phyloP scores from a whole-genome alignment of 2,329 filamentous ascomycete genomes.

The Fusarium armeniacum region DNA sequence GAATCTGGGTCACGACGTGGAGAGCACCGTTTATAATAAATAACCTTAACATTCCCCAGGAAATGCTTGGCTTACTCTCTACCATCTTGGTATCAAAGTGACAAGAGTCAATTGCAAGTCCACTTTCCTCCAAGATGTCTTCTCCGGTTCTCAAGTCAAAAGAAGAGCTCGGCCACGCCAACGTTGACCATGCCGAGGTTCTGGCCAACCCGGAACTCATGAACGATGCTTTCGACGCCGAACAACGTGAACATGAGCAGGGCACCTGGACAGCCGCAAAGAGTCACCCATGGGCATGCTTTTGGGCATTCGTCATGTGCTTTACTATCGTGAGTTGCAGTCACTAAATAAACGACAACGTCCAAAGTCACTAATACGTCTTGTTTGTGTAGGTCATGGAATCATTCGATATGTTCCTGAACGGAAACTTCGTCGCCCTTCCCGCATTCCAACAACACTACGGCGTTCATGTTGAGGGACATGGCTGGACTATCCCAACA shows the following conservation, averaged over 20 bases:
- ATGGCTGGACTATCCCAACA: slow-evolving; percentile 54
- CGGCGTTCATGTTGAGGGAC: slow-evolving; percentile 51
- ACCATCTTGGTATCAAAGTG: slow-evolving; percentile 1
- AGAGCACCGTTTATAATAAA: slow-evolving; percentile 17
- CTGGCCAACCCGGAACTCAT: slow-evolving; percentile 40
- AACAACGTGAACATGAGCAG: slow-evolving; percentile 60
- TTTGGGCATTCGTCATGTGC: slow-evolving; percentile 65
- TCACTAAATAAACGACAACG: rapidly evolving
- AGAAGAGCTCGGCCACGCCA: slow-evolving; percentile 18
- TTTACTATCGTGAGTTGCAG: slow-evolving; percentile 61
- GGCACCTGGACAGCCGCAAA: slow-evolving; percentile 56
- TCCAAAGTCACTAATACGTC: slow-evolving; percentile 9
- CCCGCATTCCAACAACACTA: slow-evolving; percentile 55
- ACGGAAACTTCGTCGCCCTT: slow-evolving; percentile 61
- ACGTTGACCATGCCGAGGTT: slow-evolving; percentile 29
- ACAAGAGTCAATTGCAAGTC: background rate
- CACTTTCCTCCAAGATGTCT: slow-evolving; percentile 4
- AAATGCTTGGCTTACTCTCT: background rate
- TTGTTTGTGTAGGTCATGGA: slow-evolving; percentile 61
- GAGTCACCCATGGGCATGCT: slow-evolving; percentile 60
- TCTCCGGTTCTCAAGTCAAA: slow-evolving; percentile 19
- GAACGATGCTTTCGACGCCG: slow-evolving; percentile 49
- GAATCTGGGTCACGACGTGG: slow-evolving; percentile 9
- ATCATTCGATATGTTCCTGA: slow-evolving; percentile 64
- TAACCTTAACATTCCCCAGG: slow-evolving; percentile 11